Base-by-base conservation (phyloP, 768 basidiomycete genomes). In the Candolleomyces eurysporus region DNA sequence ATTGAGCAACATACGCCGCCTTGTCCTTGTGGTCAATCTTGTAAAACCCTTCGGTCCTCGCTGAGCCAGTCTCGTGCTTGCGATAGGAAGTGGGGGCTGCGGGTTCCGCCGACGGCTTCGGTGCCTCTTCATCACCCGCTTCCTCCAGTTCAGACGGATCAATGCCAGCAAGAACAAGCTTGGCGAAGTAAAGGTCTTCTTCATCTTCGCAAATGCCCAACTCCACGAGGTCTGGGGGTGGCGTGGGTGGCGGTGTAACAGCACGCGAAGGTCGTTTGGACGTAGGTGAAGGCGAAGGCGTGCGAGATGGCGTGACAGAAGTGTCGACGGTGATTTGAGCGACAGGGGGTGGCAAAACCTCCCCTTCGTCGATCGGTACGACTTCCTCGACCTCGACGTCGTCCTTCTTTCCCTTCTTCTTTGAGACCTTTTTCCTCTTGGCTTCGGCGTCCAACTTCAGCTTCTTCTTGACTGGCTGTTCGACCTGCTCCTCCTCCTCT, bases 41-140 rank as follows among this genome's bases (percentile, higher is more conserved):
- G 83, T 96, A 96, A 75, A 89, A 95, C 4, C 97, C 96, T 72
- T 98, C 93, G 1, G 95, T 94, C 16, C 96, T 86, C 17, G 94
- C 94, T 36, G 92, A 90, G 22, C 96, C 95, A 1, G 91, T 90
- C 53, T 85, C 65, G 70, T 96, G 94, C 57, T 86, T 87, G 42
- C 90, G 87, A 74, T 87, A 84, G n/a, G 84, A 76, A 7, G 81
- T 78, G 2, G 77, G 67, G 46, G 81, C 80, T 10, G 72, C 61
- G 19, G 68, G 36, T 53, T 69, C 60, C 40, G 16, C 58, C 14
- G 26, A 59, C 30, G 63, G 67, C 61, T 63, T 13, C 45, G 66
- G 58, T 58, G 64, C 66, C 42, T 68, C 69, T 30, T 64, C 62
- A 1, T 61, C 61, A 9, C 70, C 64, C 21, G 13, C 50, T 10